Evolutionary conservation across 2,329 filamentous ascomycete species (phyloP).

Genomic region (Furcasterigmium sp.): DNA sequence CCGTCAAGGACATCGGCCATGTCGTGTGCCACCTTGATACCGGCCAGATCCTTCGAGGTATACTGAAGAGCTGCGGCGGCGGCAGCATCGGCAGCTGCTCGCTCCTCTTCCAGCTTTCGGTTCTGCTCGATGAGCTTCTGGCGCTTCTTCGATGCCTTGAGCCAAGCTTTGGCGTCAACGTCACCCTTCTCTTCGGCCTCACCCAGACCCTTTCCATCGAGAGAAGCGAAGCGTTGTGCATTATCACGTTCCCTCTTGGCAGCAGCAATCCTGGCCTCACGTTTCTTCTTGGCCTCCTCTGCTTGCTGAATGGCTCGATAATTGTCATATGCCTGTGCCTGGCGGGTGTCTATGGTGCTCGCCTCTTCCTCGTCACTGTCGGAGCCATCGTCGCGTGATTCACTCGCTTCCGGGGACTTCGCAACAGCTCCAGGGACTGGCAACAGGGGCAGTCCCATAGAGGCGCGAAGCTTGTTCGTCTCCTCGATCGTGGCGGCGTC

Average conservation of each 20-base stretch:
- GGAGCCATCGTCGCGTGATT: slow-evolving; percentile 29
- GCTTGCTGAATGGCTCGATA: slow-evolving; percentile 61
- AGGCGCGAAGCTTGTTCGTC: slow-evolving; percentile 85
- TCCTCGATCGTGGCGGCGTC: slow-evolving; percentile 79
- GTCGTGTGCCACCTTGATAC: slow-evolving; percentile 89
- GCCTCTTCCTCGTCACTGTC: slow-evolving; percentile 62
- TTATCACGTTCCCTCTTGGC: slow-evolving; percentile 84
- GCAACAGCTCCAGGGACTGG: slow-evolving; percentile 68
- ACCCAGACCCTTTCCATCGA: slow-evolving; percentile 80
- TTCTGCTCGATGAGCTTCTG: slow-evolving; percentile 85
- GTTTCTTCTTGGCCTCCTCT: slow-evolving; percentile 70
- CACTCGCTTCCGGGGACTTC: slow-evolving; percentile 18
- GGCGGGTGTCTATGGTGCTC: slow-evolving; percentile 79
- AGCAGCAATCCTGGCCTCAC: slow-evolving; percentile 74
- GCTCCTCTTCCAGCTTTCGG: slow-evolving; percentile 66
- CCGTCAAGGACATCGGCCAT: slow-evolving; percentile 73
- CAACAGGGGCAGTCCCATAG: slow-evolving; percentile 84
- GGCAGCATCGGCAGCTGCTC: slow-evolving; percentile 67
- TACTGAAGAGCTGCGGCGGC: slow-evolving; percentile 64
- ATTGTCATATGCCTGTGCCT: slow-evolving; percentile 70
- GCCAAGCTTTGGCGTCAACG: slow-evolving; percentile 78
- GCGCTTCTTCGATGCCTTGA: slow-evolving; percentile 85
- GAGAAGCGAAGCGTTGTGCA: slow-evolving; percentile 66
- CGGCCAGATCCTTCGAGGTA: slow-evolving; percentile 79
- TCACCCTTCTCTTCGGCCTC: slow-evolving; percentile 64